Conservation (phyloP, 2,329 filamentous ascomycete species). For the Xylaria sp. region DNA sequence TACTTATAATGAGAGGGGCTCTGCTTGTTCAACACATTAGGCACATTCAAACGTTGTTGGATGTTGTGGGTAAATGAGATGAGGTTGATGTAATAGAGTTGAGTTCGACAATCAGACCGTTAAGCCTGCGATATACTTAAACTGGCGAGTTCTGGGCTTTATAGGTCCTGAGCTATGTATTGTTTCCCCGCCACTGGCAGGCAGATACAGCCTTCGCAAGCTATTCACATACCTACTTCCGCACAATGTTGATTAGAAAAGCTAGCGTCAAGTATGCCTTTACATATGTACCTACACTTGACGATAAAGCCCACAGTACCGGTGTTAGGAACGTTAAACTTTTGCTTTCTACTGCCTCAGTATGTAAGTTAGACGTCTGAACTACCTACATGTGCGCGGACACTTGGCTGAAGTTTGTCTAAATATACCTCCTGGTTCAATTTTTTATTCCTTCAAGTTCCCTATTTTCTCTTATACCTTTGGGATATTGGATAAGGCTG, state of each 20-base stretch:
- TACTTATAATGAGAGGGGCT: not conserved
- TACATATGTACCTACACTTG: not conserved
- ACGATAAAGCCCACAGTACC: too few relatives aligned
- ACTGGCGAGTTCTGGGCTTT: not conserved
- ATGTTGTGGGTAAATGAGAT: not conserved
- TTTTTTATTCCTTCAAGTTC: not conserved
- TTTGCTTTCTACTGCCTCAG: not conserved
- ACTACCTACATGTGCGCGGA: too few relatives aligned
- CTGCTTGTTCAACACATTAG: not conserved
- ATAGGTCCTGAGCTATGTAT: not conserved
- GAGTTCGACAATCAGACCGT: not conserved
- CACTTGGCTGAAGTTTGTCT: not conserved
- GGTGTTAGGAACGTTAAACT: not conserved
- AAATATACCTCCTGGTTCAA: not conserved
- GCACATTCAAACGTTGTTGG: slow-evolving; percentile 1
- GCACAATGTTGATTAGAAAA: slow-evolving; percentile 20
- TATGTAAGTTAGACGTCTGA: too few relatives aligned
- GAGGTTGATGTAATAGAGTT: not conserved
- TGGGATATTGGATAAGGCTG: not conserved
- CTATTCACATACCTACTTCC: not conserved
- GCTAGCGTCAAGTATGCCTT: not conserved
- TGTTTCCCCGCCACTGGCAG: slow-evolving; percentile 30
- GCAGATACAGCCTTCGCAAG: slow-evolving; percentile 35
- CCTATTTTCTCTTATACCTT: not conserved
- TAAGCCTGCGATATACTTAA: slow-evolving; percentile 8